phyloP scores from a whole-genome alignment of 129 eudicot species.

The Ambrosia trifida region DNA sequence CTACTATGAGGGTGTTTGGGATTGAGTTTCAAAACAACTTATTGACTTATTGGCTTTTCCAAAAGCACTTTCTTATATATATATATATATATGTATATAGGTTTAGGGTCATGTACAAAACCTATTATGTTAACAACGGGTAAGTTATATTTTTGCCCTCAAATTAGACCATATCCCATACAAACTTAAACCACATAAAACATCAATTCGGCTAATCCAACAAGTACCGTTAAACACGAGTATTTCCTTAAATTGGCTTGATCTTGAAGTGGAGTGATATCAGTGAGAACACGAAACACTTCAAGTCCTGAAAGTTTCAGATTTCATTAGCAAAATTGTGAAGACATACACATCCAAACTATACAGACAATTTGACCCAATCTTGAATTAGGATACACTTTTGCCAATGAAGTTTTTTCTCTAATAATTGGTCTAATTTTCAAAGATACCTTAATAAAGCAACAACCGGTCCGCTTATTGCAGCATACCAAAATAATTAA shows the following conservation, averaged over 20 bases:
- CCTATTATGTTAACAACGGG: no score
- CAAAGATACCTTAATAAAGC: no score
- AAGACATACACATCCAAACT: neutral
- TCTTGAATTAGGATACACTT: neutral
- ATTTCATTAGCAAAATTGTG: neutral
- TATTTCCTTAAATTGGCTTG: slow-evolving; percentile 71
- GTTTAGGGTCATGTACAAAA: no score
- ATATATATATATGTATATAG: no score
- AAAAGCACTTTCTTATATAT: no score
- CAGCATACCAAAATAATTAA: no score
- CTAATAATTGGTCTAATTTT: neutral
- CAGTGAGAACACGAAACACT: slow-evolving; percentile 91
- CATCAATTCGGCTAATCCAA: slow-evolving; percentile 30
- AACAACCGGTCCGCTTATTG: no score
- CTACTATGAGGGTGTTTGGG: no score
- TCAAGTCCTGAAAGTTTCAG: slow-evolving; percentile 75
- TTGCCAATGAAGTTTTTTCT: neutral
- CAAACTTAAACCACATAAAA: slow-evolving; percentile 30
- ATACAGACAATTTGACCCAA: neutral
- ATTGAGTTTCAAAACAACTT: no score
- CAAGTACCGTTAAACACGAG: slow-evolving; percentile 1
- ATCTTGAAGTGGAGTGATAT: slow-evolving; percentile 96
- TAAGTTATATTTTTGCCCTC: no score
- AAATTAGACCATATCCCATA: slow-evolving; percentile 17
- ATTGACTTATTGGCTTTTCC: no score